Evolutionary conservation across 108 stramenopile species (phyloP).

Genomic region (Schizochytrium sp.): DNA sequence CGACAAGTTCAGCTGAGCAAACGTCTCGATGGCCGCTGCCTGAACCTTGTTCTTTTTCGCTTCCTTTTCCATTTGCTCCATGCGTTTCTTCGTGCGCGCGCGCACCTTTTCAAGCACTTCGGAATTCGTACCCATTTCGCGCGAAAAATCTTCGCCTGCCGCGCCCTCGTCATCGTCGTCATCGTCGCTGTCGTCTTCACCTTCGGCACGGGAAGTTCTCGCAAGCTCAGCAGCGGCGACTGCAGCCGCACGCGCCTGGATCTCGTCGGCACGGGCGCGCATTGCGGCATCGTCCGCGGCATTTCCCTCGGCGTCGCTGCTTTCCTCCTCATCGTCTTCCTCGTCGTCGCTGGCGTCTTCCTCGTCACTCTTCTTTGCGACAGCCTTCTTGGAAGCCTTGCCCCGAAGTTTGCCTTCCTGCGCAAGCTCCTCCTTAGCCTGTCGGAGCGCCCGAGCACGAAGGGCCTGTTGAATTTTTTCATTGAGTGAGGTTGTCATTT

Average conservation of each 20-base stretch:
- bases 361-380: background rate
- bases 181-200: background rate
- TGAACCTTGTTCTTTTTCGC: background rate
- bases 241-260: background rate
- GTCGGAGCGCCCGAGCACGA: background rate
- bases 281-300: background rate
- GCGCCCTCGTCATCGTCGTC: background rate
- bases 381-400: background rate
- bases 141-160: background rate
- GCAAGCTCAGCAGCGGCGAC: background rate
- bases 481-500: background rate
- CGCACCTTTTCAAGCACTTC: background rate
- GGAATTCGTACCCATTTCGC: background rate
- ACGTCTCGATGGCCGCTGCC: slow-evolving; percentile 48
- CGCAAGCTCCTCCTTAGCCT: background rate
- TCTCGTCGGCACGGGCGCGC: background rate
- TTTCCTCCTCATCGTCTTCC: background rate
- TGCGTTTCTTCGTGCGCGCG: background rate
- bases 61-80: background rate
- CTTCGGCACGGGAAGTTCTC: background rate
- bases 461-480: background rate
- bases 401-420: background rate
- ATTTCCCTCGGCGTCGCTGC: background rate
- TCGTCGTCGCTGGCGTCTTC: background rate
- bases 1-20: slow-evolving; percentile 79